These are phyloP conservation scores for Meyerozyma sp. DNA, from an alignment of 1,139 yeast genomes.

Conservation along the genomic window DNA sequence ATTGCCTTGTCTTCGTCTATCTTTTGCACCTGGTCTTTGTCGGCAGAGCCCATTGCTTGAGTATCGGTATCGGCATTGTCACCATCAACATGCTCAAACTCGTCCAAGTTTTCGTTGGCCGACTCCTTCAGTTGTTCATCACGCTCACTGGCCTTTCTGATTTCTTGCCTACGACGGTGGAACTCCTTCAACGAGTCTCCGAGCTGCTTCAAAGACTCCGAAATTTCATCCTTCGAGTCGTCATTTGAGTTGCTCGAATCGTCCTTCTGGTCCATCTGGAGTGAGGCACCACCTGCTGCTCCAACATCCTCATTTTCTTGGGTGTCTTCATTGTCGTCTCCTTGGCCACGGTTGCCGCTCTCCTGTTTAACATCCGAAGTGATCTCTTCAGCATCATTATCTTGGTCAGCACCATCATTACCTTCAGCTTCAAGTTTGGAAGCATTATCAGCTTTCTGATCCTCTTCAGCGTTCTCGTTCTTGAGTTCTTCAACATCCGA, in stretches of 20 bases:
- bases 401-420: conserved; percentile 43
- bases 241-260: conserved; percentile 35
- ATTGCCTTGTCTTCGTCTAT: conserved; percentile 84
- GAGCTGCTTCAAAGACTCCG: conserved; percentile 75
- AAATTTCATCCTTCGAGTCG: conserved; percentile 65
- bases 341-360: conserved; percentile 68
- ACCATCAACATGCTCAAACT: conserved; percentile 88
- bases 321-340: conserved; percentile 63
- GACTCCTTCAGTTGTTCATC: conserved; percentile 38
- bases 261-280: conserved; percentile 38
- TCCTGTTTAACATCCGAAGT: conserved; percentile 64
- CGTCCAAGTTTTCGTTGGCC: conserved; percentile 72
- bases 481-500: conserved; percentile 17
- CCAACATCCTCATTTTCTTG: conserved; percentile 71
- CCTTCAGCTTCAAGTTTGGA: conserved; percentile 47
- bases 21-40: conserved; percentile 69
- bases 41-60: conserved; percentile 91
- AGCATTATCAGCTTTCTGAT: conserved; percentile 24
- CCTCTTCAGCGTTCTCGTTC: conserved; percentile 19
- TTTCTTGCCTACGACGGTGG: conserved; percentile 87
- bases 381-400: conserved; percentile 42
- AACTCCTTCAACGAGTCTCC: conserved; percentile 91
- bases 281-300: conserved; percentile 58
- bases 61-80: conserved; percentile 71
- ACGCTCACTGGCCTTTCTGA: conserved; percentile 53